Percentiles rank a stretch among this genome's conserved stretches.
These are phyloP conservation scores for Termitomyces sp. DNA, from an alignment of 768 basidiomycete genomes.

Conservation along the genomic window DNA sequence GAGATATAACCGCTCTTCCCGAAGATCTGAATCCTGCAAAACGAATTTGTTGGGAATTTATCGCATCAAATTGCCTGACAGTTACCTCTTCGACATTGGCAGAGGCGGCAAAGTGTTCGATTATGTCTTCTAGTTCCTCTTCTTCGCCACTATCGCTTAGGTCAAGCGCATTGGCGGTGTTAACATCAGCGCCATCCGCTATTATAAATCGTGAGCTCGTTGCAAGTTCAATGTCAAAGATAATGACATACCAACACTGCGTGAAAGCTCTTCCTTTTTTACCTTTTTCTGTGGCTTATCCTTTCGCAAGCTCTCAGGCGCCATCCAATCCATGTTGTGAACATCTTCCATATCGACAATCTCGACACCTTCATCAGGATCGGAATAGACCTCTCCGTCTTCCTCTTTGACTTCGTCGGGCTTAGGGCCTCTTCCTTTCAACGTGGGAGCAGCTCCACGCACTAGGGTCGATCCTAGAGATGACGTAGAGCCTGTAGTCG, in stretches of 20 bases:
- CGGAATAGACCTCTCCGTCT: slow-evolving; percentile 74
- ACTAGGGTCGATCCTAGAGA: slow-evolving; percentile 47
- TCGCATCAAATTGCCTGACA: neutral
- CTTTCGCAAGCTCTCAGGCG: slow-evolving; percentile 66
- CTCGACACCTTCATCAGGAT: slow-evolving; percentile 84
- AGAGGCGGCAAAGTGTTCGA: slow-evolving; percentile 57
- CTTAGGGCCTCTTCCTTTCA: slow-evolving; percentile 36
- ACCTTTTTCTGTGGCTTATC: slow-evolving; percentile 35
- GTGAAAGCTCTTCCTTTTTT: slow-evolving; percentile 41
- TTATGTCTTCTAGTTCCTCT: slow-evolving; percentile 72
- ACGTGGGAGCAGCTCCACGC: slow-evolving; percentile 41
- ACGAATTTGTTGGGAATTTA: neutral
- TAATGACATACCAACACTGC: slow-evolving; percentile 20
- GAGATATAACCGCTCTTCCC: slow-evolving; percentile 72
- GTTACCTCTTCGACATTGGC: slow-evolving; percentile 35
- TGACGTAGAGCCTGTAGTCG: slow-evolving; percentile 33
- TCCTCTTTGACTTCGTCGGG: slow-evolving; percentile 26
- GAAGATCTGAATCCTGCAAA: slow-evolving; percentile 36
- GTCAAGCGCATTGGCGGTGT: slow-evolving; percentile 57
- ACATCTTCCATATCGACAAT: slow-evolving; percentile 82
- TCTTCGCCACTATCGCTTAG: slow-evolving; percentile 76
- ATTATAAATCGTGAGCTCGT: neutral
- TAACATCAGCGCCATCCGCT: slow-evolving; percentile 26
- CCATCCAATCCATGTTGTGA: slow-evolving; percentile 81
- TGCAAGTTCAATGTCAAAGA: neutral